These are phyloP conservation scores for Hortaea sp. DNA, from an alignment of 2,329 filamentous ascomycete genomes.

Conservation along the genomic window DNA sequence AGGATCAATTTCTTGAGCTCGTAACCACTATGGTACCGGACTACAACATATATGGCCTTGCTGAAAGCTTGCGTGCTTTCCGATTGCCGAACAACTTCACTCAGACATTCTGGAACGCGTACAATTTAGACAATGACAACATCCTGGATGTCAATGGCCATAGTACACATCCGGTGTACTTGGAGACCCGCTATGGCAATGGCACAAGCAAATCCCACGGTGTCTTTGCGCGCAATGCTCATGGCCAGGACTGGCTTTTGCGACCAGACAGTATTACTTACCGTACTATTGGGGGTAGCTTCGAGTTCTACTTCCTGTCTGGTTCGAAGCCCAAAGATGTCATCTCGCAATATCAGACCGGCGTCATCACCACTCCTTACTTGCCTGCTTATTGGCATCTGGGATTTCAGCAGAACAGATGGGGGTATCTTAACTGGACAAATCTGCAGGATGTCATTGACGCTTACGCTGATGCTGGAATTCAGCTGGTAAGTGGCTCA, in stretches of 20 bases:
- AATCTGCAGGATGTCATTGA: conserved; percentile 48
- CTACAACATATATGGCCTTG: conserved; percentile 25
- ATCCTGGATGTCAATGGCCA: conserved; percentile 19
- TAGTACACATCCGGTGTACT: conserved; percentile 23
- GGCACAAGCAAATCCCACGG: conserved; percentile 12
- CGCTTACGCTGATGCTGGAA: conserved; percentile 41
- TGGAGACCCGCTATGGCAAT: conserved; percentile 22
- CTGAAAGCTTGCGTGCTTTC: conserved; percentile 21
- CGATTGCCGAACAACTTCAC: conserved; percentile 22
- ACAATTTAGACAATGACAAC: conserved; percentile 18
- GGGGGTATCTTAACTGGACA: conserved; percentile 66
- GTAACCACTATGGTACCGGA: conserved; percentile 18
- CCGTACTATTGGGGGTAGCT: conserved; percentile 21
- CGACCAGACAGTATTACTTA: conserved; percentile 18
- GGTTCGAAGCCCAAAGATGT: conserved; percentile 54
- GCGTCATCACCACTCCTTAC: conserved; percentile 58
- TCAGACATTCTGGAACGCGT: conserved; percentile 24
- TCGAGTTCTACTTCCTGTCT: conserved; percentile 55
- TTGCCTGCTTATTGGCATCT: conserved; percentile 77
- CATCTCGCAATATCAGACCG: conserved; percentile 57
- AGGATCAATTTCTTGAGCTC: conserved; percentile 25
- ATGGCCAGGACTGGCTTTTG: conserved; percentile 25
- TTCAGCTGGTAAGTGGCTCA: conserved; percentile 26
- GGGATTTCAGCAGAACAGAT: conserved; percentile 74
- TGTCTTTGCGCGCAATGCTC: conserved; percentile 25